These are phyloP conservation scores for Thalassiosira hispida DNA, from an alignment of 352 stramenopile species.

Conservation along the genomic window DNA sequence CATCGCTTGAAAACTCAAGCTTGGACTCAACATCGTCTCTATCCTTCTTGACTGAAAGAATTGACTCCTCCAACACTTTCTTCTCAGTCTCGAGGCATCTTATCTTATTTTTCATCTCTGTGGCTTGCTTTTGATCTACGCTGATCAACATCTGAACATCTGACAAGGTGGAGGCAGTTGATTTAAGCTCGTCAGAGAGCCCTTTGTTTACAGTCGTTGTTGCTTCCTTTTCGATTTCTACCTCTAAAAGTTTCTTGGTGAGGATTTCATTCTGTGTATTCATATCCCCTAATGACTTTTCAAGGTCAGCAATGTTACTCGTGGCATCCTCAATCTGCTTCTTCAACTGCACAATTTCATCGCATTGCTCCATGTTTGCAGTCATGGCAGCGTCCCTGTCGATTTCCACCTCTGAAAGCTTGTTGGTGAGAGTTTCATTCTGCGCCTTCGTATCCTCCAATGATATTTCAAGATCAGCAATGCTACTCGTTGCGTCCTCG, in stretches of 20 bases:
- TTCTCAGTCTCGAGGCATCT: conserved; percentile 15
- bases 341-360: background rate
- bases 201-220: background rate
- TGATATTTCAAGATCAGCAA: conserved; percentile 1
- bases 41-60: conserved; percentile 5
- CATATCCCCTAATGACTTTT: conserved; percentile 1
- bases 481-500: background rate
- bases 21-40: conserved; percentile 1
- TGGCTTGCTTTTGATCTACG: conserved; percentile 10
- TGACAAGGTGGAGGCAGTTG: background rate
- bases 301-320: conserved; percentile 1
- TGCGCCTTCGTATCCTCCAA: background rate
- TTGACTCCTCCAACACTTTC: background rate
- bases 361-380: no score
- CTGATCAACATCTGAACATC: conserved; percentile 12
- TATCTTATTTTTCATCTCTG: background rate
- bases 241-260: background rate
- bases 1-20: conserved; percentile 21
- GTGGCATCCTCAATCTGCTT: conserved; percentile 12
- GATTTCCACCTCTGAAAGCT: background rate
- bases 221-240: conserved; percentile 5
- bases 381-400: no score
- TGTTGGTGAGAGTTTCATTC: background rate
- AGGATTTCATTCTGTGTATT: conserved; percentile 16
- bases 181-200: conserved; percentile 4